A percentile compares a stretch with the other conserved stretches of the same genome.
Conservation (phyloP, 2,329 filamentous ascomycete genomes). For the Fusarium palustre region DNA sequence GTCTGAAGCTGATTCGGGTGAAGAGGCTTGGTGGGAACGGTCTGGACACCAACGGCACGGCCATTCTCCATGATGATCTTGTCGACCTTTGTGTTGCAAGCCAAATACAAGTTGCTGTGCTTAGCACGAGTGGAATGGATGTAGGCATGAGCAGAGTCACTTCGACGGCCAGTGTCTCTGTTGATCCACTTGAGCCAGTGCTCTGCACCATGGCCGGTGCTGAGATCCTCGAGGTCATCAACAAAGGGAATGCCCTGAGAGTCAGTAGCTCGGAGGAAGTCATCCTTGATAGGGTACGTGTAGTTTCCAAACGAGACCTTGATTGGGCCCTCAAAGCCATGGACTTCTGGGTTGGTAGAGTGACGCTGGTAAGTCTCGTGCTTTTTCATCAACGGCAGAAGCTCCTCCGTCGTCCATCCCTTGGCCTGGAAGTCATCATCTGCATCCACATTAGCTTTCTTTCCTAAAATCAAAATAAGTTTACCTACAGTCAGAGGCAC, state of each 20-base stretch:
- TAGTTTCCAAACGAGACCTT: slow-evolving; percentile 86
- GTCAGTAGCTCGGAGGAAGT: slow-evolving; percentile 79
- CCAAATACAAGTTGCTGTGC: slow-evolving; percentile 77
- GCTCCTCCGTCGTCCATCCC: slow-evolving; percentile 81
- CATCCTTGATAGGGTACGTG: slow-evolving; percentile 84
- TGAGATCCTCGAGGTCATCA: slow-evolving; percentile 80
- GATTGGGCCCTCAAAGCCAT: slow-evolving; percentile 83
- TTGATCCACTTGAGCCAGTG: slow-evolving; percentile 92
- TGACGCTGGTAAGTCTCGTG: slow-evolving; percentile 81
- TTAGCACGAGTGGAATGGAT: slow-evolving; percentile 79
- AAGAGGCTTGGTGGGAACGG: slow-evolving; percentile 76
- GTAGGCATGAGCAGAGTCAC: slow-evolving; percentile 82
- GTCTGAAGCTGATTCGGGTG: slow-evolving; percentile 63
- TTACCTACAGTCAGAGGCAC: slow-evolving; percentile 43
- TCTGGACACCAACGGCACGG: slow-evolving; percentile 76
- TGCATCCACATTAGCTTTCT: not conserved
- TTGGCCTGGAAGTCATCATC: slow-evolving; percentile 80
- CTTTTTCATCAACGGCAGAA: slow-evolving; percentile 82
- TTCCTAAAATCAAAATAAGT: rapidly evolving
- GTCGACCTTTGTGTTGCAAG: slow-evolving; percentile 81
- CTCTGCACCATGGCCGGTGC: slow-evolving; percentile 77
- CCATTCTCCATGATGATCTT: slow-evolving; percentile 81
- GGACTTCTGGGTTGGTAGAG: slow-evolving; percentile 72
- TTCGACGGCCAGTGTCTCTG: slow-evolving; percentile 68
- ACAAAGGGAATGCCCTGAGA: slow-evolving; percentile 79